Base-by-base conservation (phyloP, 2,329 filamentous ascomycete species). In the Trichoderma polysporum region DNA sequence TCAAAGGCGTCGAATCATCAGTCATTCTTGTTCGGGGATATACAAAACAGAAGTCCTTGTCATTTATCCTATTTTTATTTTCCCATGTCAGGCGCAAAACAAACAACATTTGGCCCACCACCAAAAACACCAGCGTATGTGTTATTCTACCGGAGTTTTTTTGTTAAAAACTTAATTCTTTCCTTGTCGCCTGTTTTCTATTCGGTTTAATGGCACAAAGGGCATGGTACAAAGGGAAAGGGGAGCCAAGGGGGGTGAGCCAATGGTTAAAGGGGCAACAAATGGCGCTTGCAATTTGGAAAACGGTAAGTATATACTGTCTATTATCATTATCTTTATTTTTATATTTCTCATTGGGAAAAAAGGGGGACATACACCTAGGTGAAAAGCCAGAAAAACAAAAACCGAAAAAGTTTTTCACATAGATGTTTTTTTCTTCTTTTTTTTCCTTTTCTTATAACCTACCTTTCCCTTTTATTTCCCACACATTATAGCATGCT, bases 221-320 rank as follows among this genome's bases (percentile, higher is more conserved):
- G 56, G 47, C 47, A 33, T 62, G 59, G 59, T 62, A 3, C 10
- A 45, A 45, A 41, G 33, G 35, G 31, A 22, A 37, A 19, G 27
- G 59, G 27, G 12, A 62, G 53, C n/a, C 25, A 41, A 27, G 31
- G 12, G 10, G 13, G 4, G 39, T 12, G 35, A 13, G 27, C 13
- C 8, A 45, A 45, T 17, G 25, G 4, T n/a, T 19, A 27, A 4
- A 27, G 31, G 29, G 3, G 29, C 22, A 15, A 3, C 15, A 2
- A 9, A 15, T 15, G 59, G 59, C 49, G 59, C 35, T 22, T 62
- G 49, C 35, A 33, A 25, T 12, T 45, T 12, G 33, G 47, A 62
- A n/a, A n/a, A 62, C 47, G 47, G 59, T 62, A 62, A 53, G 59
- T 61, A 37, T 50, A 45, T 45, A 37, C n/a, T 53, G 4, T 31